Evolutionary conservation across 805 yeast genomes (phyloP), one percentile per base, ranked within the genome.

Genomic region (Kodamaea laetipori): DNA sequence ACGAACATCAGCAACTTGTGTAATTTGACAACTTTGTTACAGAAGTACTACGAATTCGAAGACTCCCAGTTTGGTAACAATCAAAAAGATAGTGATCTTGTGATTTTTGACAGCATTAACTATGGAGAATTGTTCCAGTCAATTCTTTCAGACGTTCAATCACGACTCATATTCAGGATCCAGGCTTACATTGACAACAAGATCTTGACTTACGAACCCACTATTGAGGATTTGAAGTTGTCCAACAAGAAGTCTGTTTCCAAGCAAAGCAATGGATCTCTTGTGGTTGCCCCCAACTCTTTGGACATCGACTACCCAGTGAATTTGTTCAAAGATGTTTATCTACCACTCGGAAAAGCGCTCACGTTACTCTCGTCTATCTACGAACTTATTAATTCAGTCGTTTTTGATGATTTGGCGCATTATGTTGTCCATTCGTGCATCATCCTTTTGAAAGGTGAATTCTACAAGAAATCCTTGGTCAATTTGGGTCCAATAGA

Each of bases 341-440:
- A 86, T 58, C 80, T 87, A 10, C 96, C 96, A 1, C 67, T 89
- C 36, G 74, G 78, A 3, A 78, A 78, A 43, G 82, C 95, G 0
- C 65, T 90, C 33, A 76, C 83, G 0, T 64, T 92, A 4, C 66
- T 90, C 23, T 82, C 89, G 25, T 85, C 81, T 57, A 84, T 90
- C 16, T 87, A 88, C 57, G 95, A 87, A 54, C 69, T 90, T 54
- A 77, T 92, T 27, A 83, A 84, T 51, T 81, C 90, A 2, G 67
- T 76, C 9, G 86, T 89, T 1, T 92, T 90, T 65, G 96, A 89
- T 59, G 96, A 88, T 56, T 66, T 90, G 50, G 96, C 97, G 0
- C 96, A 89, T 60, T 80, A 85, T 44, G 82, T 89, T 41, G 86
- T 92, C 3, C 96, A 87, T 57, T 77, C 84, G 34, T 83, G 94